Evolutionary conservation across 306 rosid genomes (phyloP).

Genomic region (Fragaria nilgerrensis): DNA sequence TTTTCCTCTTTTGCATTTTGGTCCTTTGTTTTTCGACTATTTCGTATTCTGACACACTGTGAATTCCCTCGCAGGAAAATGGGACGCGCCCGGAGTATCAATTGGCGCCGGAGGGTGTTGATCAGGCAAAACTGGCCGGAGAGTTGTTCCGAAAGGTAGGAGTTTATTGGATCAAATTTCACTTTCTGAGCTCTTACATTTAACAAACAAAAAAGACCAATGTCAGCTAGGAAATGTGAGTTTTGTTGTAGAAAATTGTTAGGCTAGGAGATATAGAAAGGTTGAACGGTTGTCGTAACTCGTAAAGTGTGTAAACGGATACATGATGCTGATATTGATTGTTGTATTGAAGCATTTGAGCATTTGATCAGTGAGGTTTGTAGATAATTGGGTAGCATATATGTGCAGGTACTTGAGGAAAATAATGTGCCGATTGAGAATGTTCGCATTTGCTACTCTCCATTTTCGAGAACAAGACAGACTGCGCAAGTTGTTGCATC

Average conservation of each 20-base stretch:
- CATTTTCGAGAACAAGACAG: conserved; percentile 78
- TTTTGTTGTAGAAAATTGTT: neutral
- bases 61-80: conserved; percentile 53
- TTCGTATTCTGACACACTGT: neutral
- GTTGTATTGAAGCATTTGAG: neutral
- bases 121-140: conserved; percentile 67
- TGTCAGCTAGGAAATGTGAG: neutral
- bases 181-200: neutral
- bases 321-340: neutral
- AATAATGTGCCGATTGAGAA: conserved; percentile 42
- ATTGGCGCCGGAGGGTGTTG: conserved; percentile 66
- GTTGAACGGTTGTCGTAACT: neutral
- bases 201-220: neutral
- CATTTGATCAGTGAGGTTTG: neutral
- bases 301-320: neutral
- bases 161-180: neutral
- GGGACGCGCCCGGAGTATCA: conserved; percentile 66
- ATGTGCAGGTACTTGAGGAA: conserved; percentile 56
- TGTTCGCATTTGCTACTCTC: conserved; percentile 77
- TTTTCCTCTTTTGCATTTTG: neutral
- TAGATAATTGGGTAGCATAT: neutral
- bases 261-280: neutral
- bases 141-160: conserved; percentile 52
- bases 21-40: neutral
- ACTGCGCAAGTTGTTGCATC: conserved; percentile 65